Evolutionary conservation across 345 rosid species (phyloP), one percentile per base, ranked within the genome.

Genomic region (Salix udensis): DNA sequence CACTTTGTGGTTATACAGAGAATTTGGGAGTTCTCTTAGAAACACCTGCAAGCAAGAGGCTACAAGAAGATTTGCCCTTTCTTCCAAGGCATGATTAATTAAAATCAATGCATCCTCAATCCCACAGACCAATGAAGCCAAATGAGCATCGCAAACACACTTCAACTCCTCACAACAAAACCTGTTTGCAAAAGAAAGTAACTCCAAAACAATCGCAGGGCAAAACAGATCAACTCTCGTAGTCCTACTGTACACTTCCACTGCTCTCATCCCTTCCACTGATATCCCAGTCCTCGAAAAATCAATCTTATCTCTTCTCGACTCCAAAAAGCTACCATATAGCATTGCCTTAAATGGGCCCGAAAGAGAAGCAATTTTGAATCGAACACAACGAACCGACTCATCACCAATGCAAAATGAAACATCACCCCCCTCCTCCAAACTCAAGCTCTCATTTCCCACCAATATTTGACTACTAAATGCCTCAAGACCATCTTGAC

Each of bases 81-180:
- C 97, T 80, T 93, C 98, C 71, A 96, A 74, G 34, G 92, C 97
- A 61, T 88, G 86, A 58, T 90, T 94, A 19, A 96, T 85, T 60
- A 96, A 86, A 78, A 85, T 76, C 78, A 93, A 79, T 10, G 93
- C 97, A 74, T 89, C 89, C 48, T 89, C 91, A 12, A 89, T 60
- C 74, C 74, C 74, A 62, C 79, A 62, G 64, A 91, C 89, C 23
- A 86, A 68, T 13, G 93, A 88, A 79, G 96, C 97, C 82, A 96
- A 85, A 71, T 89, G 82, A 77, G 83, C 82, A 83, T 93, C 99
- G 80, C 96, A 93, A 15, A 81, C 86, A 68, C 87, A 88, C 84
- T 90, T 96, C 85, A 96, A 85, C 81, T 89, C 94, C 72, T 91
- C 97, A 65, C 98, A 95, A 76, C 97, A 95, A 84, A 90, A 95